phyloP scores from a whole-genome alignment of 2,329 filamentous ascomycete genomes.

The Curvularia sp. region DNA sequence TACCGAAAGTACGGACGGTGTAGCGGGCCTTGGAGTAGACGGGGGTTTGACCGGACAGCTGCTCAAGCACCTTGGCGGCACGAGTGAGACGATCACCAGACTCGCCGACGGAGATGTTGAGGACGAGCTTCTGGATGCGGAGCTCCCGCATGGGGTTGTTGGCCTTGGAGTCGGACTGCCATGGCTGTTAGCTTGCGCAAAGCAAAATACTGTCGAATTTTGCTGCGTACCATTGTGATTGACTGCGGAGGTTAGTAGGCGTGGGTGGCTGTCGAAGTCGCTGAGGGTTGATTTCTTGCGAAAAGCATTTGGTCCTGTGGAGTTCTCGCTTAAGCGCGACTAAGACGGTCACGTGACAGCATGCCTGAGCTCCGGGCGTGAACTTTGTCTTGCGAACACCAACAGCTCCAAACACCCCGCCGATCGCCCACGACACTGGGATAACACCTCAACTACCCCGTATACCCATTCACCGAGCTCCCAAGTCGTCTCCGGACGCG shows the following conservation, averaged over 20 bases:
- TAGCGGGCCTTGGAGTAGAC: slow-evolving; percentile 99
- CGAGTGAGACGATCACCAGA: slow-evolving; percentile 99
- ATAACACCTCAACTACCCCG: slow-evolving; percentile 14
- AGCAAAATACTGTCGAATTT: slow-evolving; percentile 6
- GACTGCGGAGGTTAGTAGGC: slow-evolving; percentile 49
- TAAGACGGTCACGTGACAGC: slow-evolving; percentile 26
- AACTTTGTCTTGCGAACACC: slow-evolving; percentile 22
- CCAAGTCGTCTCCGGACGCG: slow-evolving; percentile 55
- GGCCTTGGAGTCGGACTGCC: slow-evolving; percentile 66
- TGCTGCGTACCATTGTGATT: slow-evolving; percentile 48
- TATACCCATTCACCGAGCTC: slow-evolving; percentile 11
- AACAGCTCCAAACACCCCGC: slow-evolving; percentile 38
- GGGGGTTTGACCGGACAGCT: slow-evolving; percentile 98
- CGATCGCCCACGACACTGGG: slow-evolving; percentile 27
- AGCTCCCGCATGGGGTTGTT: slow-evolving; percentile 99
- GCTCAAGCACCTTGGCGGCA: slow-evolving; percentile 99
- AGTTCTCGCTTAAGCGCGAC: slow-evolving; percentile 24
- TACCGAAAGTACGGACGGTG: slow-evolving; percentile 99
- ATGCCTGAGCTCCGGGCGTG: slow-evolving; percentile 27
- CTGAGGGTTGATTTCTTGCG: slow-evolving; percentile 28
- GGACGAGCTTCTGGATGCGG: slow-evolving; percentile 98
- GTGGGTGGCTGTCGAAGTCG: slow-evolving; percentile 42
- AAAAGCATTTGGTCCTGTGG: slow-evolving; percentile 35
- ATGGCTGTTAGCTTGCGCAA: slow-evolving; percentile 33
- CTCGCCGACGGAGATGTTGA: slow-evolving; percentile 99